A percentile compares a stretch with the other conserved stretches of the same genome.
phyloP scores from a whole-genome alignment of 345 rosid species.

The Cardamine occulta region DNA sequence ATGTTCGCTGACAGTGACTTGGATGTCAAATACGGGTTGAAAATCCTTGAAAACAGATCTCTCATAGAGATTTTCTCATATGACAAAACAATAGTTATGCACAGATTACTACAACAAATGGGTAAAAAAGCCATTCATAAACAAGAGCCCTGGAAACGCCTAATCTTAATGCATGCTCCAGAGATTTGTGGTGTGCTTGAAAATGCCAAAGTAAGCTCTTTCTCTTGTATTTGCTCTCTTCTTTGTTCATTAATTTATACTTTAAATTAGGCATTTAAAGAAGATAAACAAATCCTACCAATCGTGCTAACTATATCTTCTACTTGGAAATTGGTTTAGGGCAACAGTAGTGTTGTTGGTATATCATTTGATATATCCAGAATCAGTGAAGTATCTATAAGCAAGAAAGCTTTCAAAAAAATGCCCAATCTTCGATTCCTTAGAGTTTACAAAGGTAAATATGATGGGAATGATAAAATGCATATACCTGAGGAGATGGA shows the following conservation, averaged over 20 bases:
- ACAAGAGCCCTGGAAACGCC: conserved; percentile 25
- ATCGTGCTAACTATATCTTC: background rate
- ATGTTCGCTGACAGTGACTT: background rate
- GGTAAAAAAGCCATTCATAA: conserved; percentile 8
- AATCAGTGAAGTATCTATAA: background rate
- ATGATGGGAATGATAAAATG: background rate
- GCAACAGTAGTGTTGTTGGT: conserved; percentile 4
- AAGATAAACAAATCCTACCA: background rate
- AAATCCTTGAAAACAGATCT: conserved; percentile 17
- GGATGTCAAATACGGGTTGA: background rate
- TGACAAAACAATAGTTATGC: conserved; percentile 13
- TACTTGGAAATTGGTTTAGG: conserved; percentile 12
- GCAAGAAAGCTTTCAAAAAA: background rate
- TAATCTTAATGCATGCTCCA: conserved; percentile 8
- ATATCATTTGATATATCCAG: conserved; percentile 9
- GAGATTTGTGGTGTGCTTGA: conserved; percentile 27
- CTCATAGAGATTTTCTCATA: conserved; percentile 1
- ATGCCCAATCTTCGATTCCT: conserved; percentile 31
- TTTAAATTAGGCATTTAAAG: background rate
- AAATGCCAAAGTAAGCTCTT: conserved; percentile 5
- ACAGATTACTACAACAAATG: conserved; percentile 40
- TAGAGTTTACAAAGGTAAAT: background rate
- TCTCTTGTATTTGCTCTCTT: background rate
- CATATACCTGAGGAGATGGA: background rate
- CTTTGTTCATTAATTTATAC: background rate